A percentile compares a stretch with the other conserved stretches of the same genome.
These are phyloP conservation scores for Candida maesae DNA, from an alignment of 805 yeast genomes.

Conservation along the genomic window DNA sequence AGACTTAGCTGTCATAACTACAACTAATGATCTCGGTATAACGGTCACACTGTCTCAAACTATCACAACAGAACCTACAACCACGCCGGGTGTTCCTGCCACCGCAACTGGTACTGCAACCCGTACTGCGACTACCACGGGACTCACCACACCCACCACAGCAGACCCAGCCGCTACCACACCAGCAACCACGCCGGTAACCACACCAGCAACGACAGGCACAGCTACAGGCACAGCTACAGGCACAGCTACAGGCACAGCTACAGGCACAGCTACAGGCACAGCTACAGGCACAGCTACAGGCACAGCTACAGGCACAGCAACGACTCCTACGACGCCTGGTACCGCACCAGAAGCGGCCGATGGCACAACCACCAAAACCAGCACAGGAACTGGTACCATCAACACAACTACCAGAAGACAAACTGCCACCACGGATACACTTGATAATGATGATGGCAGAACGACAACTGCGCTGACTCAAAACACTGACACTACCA, in stretches of 20 bases:
- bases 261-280: constrained; percentile 6
- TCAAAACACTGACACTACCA: constrained; percentile 7
- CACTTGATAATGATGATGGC: too few species aligned
- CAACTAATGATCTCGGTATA: constrained; percentile 25
- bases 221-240: constrained; percentile 7
- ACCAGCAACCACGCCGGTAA: constrained; percentile 6
- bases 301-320: constrained; percentile 5
- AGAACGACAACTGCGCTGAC: constrained; percentile 23
- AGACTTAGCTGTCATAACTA: constrained; percentile 18
- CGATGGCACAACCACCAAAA: too few species aligned
- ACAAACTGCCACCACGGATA: too few species aligned
- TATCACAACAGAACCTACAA: constrained; percentile 3
- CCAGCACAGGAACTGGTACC: constrained; percentile 9
- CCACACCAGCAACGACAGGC: constrained; percentile 8
- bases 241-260: constrained; percentile 3
- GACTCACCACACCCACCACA: too few species aligned
- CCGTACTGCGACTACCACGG: constrained; percentile 4
- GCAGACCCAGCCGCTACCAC: constrained; percentile 10
- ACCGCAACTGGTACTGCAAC: constrained; percentile 4
- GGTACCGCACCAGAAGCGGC: too few species aligned
- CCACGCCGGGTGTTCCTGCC: background rate
- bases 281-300: background rate
- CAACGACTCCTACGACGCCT: constrained; percentile 2
- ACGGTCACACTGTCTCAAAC: constrained; percentile 24
- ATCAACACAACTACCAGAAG: constrained; percentile 5